Percentiles rank a stretch among this genome's conserved stretches.
Evolutionary conservation across 2,329 filamentous ascomycete species (phyloP).

Genomic region (Cordyceps javanica): DNA sequence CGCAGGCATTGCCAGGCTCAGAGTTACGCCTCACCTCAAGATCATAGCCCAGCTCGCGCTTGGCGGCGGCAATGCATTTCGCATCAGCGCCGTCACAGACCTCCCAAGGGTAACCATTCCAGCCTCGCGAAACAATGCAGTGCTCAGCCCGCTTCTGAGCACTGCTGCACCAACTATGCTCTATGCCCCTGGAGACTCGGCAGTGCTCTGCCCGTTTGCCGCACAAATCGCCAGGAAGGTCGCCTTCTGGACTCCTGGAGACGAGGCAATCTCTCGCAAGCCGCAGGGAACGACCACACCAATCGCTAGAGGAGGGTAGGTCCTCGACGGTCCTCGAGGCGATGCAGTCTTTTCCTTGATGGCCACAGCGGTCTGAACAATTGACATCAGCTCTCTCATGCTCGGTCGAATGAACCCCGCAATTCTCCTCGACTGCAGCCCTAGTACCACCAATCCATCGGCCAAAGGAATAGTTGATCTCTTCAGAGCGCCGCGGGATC

Average conservation of each 20-base stretch:
- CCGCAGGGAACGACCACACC: background rate
- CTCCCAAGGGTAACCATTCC: background rate
- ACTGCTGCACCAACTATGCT: background rate
- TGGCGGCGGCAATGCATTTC: background rate
- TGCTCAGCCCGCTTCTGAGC: background rate
- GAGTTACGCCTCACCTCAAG: background rate
- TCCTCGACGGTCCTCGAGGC: background rate
- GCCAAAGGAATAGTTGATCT: background rate
- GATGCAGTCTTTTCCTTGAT: background rate
- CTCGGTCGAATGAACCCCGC: background rate
- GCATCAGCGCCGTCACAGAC: background rate
- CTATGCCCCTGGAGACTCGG: background rate
- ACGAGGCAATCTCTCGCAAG: background rate
- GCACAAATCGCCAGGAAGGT: background rate
- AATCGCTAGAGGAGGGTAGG: background rate
- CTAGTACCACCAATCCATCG: background rate
- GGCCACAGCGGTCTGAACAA: background rate
- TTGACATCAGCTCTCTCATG: background rate
- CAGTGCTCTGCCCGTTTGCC: background rate
- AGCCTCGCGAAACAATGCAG: background rate
- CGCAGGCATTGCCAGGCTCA: background rate
- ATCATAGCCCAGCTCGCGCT: background rate
- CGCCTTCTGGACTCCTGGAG: background rate
- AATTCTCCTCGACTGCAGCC: background rate
- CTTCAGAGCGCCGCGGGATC: background rate